Percentiles rank a stretch among this genome's conserved stretches.
These are phyloP conservation scores for Firmiana major DNA, from an alignment of 345 rosid species.

Conservation along the genomic window DNA sequence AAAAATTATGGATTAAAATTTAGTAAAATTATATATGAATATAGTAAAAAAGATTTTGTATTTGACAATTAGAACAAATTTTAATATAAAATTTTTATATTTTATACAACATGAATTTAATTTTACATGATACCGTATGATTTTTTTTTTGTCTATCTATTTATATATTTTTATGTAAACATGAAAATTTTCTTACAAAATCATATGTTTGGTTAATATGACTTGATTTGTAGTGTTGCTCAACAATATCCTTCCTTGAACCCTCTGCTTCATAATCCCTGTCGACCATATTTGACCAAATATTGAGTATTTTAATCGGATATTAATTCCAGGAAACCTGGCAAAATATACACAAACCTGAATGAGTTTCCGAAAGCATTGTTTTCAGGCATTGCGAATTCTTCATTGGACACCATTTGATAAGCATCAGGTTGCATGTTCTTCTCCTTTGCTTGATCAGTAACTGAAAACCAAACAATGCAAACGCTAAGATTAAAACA, in stretches of 20 bases:
- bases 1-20: no score
- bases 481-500: background rate
- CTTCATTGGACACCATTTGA: conserved; percentile 19
- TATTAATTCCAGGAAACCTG: background rate
- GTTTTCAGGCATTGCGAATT: conserved; percentile 32
- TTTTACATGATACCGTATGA: no score
- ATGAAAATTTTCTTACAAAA: conserved; percentile 32
- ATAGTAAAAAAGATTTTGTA: no score
- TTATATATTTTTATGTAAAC: no score
- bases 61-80: no score
- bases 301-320: background rate
- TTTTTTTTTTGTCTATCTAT: no score
- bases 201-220: conserved; percentile 58
- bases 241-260: conserved; percentile 46
- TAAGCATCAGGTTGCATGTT: background rate
- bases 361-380: conserved; percentile 38
- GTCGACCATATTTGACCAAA: background rate
- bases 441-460: background rate
- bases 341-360: conserved; percentile 12
- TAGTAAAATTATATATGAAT: no score
- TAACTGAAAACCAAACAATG: background rate
- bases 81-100: no score
- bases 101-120: no score
- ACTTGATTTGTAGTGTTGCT: conserved; percentile 48
- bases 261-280: conserved; percentile 42